Evolutionary conservation across 768 basidiomycete genomes (phyloP).

Genomic region (Kwoniella dendrophila): DNA sequence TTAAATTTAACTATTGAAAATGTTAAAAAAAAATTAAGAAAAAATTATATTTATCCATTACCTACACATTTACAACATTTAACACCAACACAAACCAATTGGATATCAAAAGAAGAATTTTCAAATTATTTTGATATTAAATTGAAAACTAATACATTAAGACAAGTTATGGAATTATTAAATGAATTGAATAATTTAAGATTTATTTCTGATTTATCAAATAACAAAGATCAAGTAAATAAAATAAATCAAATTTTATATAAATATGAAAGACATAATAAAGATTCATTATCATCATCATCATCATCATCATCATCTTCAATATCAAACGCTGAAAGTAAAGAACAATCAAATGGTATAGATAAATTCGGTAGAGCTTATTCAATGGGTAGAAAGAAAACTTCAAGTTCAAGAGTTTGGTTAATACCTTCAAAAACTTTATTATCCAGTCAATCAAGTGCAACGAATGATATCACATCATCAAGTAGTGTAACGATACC

Average conservation of each 20-base stretch:
- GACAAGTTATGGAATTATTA: conserved; percentile 59
- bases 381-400: conserved; percentile 83
- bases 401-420: conserved; percentile 88
- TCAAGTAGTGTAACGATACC: background rate
- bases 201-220: conserved; percentile 41
- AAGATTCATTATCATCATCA: background rate
- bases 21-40: conserved; percentile 65
- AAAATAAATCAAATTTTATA: conserved; percentile 28
- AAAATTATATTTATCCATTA: conserved; percentile 73
- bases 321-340: conserved; percentile 35
- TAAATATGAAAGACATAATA: conserved; percentile 33
- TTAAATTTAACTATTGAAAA: conserved; percentile 68
- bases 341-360: conserved; percentile 65
- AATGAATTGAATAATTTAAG: conserved; percentile 47
- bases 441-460: background rate
- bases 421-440: conserved; percentile 62
- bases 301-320: background rate
- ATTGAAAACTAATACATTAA: conserved; percentile 72
- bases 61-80: conserved; percentile 68
- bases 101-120: conserved; percentile 70
- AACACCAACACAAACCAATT: conserved; percentile 66
- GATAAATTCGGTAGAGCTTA: conserved; percentile 84
- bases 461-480: background rate
- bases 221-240: conserved; percentile 30
- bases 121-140: conserved; percentile 62